Conservation (phyloP, 2,329 filamentous ascomycete genomes). For the Polychaeton citri region DNA sequence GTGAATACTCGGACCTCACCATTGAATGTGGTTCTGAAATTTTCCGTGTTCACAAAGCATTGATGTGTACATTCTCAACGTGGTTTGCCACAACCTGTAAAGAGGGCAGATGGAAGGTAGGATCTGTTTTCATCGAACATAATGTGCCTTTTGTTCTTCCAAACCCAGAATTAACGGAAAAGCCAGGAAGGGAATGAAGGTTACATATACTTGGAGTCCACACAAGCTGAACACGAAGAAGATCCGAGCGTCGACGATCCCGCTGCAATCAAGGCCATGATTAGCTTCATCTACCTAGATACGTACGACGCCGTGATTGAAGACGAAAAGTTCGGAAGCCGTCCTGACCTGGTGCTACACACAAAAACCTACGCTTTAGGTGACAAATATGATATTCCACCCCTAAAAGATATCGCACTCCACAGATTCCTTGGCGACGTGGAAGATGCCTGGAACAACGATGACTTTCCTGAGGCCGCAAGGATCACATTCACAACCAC, state of each 20-base stretch:
- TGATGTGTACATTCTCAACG: neutral
- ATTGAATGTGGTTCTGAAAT: neutral
- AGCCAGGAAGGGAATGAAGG: neutral
- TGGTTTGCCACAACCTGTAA: neutral
- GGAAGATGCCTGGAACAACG: conserved; percentile 28
- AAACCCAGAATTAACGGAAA: too few relatives aligned
- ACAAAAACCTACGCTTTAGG: conserved; percentile 36
- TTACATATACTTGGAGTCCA: neutral
- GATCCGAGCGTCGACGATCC: neutral
- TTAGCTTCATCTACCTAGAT: conserved; percentile 7
- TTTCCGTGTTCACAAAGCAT: neutral
- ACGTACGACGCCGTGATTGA: conserved; percentile 20
- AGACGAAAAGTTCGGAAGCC: conserved; percentile 21
- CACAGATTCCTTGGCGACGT: conserved; percentile 34
- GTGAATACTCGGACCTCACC: neutral
- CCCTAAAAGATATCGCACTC: conserved; percentile 32
- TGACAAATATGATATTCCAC: conserved; percentile 37
- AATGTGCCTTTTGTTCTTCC: neutral
- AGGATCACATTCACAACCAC: conserved; percentile 36
- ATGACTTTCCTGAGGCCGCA: conserved; percentile 34
- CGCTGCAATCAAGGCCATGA: neutral
- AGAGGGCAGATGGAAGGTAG: neutral
- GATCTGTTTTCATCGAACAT: neutral
- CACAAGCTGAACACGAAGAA: neutral
- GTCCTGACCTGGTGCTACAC: conserved; percentile 31